Percentiles rank a stretch among this genome's conserved stretches.
Evolutionary conservation across 1,139 yeast genomes (phyloP).

Genomic region (Diutina pseudorugosa): DNA sequence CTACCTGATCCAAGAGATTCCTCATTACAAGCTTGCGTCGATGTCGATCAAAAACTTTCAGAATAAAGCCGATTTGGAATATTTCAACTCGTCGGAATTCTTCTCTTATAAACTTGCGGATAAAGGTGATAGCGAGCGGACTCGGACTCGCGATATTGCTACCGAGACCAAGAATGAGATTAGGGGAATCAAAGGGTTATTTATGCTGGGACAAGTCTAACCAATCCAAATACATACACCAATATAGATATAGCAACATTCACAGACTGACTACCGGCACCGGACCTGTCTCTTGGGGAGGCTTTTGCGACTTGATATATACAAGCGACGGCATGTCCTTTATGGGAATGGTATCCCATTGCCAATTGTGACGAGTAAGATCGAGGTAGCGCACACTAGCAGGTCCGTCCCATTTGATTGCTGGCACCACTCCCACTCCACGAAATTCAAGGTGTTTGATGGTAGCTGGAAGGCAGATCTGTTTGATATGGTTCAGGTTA

Average conservation of each 20-base stretch:
- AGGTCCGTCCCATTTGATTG: neutral
- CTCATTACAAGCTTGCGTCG: conserved; percentile 20
- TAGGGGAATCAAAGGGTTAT: conserved; percentile 32
- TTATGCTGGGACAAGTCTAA: conserved; percentile 30
- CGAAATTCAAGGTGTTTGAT: neutral
- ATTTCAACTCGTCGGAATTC: conserved; percentile 20
- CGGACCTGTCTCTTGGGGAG: neutral
- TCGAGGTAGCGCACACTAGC: neutral
- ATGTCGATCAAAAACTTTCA: conserved; percentile 24
- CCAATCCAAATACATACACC: no score
- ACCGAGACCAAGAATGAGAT: conserved; percentile 28
- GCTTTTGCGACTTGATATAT: neutral
- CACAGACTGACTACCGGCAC: neutral
- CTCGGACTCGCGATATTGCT: conserved; percentile 17
- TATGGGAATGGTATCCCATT: neutral
- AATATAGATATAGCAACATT: no score
- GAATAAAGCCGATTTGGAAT: conserved; percentile 25
- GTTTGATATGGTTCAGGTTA: neutral
- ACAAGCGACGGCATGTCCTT: neutral
- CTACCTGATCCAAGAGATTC: conserved; percentile 21
- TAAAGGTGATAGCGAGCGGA: conserved; percentile 4
- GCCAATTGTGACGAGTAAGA: neutral
- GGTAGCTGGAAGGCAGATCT: neutral
- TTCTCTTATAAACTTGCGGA: conserved; percentile 10
- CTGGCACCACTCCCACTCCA: neutral